Evolutionary conservation across 495 filamentous ascomycete species (phyloP).

Genomic region (Hyaloscypha hepaticicola): DNA sequence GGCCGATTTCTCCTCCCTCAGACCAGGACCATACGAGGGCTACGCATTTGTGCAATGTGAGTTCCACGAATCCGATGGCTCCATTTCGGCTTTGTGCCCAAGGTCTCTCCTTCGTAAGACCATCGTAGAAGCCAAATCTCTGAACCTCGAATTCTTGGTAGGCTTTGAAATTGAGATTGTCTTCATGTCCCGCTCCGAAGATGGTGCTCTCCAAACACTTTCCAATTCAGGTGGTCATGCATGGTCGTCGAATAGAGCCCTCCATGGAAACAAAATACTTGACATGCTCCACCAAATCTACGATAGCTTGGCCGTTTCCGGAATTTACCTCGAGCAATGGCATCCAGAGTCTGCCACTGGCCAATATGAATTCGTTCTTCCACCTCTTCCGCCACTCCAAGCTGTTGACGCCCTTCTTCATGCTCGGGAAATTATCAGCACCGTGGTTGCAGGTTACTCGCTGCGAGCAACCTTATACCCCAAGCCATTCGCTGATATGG

Average conservation of each 20-base stretch:
- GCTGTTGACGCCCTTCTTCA: conserved; percentile 74
- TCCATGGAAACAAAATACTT: conserved; percentile 54
- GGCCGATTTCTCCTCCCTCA: conserved; percentile 60
- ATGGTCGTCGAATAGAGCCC: conserved; percentile 57
- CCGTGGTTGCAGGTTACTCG: conserved; percentile 54
- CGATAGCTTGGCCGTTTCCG: conserved; percentile 53
- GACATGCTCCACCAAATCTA: conserved; percentile 64
- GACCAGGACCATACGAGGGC: conserved; percentile 49
- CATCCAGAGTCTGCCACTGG: conserved; percentile 74
- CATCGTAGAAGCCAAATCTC: conserved; percentile 46
- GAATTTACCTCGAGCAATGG: conserved; percentile 69
- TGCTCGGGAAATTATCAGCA: conserved; percentile 65
- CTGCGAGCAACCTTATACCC: conserved; percentile 78
- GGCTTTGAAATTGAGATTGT: conserved; percentile 87
- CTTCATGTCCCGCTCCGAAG: conserved; percentile 49
- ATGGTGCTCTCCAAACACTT: conserved; percentile 28
- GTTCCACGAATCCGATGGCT: conserved; percentile 53
- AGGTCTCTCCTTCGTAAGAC: conserved; percentile 55
- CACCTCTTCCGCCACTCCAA: conserved; percentile 59
- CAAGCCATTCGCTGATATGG: conserved; percentile 57
- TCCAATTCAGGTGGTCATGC: conserved; percentile 48
- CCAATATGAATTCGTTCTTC: conserved; percentile 81
- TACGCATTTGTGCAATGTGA: conserved; percentile 62
- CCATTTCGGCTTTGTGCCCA: conserved; percentile 51
- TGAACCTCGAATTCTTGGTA: conserved; percentile 53